Conservation (phyloP, 768 basidiomycete species). For the Suillus subalutaceus region DNA sequence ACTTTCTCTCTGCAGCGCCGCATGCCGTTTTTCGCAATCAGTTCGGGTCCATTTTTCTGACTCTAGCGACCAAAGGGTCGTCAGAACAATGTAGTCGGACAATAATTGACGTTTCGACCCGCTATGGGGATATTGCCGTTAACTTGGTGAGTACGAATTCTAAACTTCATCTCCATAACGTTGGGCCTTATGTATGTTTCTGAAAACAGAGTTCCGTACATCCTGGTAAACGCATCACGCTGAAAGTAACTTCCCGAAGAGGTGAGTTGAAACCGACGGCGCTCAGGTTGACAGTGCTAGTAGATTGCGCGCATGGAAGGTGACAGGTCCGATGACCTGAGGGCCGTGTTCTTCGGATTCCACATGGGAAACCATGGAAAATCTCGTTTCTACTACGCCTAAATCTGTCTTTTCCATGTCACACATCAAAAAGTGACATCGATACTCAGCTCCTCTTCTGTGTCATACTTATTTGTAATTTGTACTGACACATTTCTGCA, state of each 20-base stretch:
- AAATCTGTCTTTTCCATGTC: slow-evolving; percentile 15
- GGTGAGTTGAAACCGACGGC: slow-evolving; percentile 5
- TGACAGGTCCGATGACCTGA: neutral
- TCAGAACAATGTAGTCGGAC: slow-evolving; percentile 34
- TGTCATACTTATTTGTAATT: neutral
- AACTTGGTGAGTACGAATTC: slow-evolving; percentile 12
- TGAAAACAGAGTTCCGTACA: slow-evolving; percentile 10
- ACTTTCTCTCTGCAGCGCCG: slow-evolving; percentile 23
- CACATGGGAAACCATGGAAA: neutral
- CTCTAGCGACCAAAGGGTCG: slow-evolving; percentile 42
- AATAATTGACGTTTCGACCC: slow-evolving; percentile 40
- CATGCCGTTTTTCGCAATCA: slow-evolving; percentile 44
- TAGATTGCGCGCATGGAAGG: neutral
- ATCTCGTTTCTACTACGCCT: neutral
- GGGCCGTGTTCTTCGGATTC: slow-evolving; percentile 4
- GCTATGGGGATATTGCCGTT: slow-evolving; percentile 39
- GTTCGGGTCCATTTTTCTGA: slow-evolving; percentile 41
- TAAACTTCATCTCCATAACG: neutral
- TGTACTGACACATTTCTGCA: slow-evolving; percentile 6
- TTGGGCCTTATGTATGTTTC: slow-evolving; percentile 12
- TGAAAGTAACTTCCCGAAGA: slow-evolving; percentile 10
- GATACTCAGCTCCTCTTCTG: neutral
- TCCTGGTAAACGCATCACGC: slow-evolving; percentile 10
- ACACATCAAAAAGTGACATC: neutral
- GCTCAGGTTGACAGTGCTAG: neutral